Evolutionary conservation across 2,329 filamentous ascomycete genomes (phyloP), one percentile per base, ranked within the genome.

Genomic region (Pyrenochaeta sp.): DNA sequence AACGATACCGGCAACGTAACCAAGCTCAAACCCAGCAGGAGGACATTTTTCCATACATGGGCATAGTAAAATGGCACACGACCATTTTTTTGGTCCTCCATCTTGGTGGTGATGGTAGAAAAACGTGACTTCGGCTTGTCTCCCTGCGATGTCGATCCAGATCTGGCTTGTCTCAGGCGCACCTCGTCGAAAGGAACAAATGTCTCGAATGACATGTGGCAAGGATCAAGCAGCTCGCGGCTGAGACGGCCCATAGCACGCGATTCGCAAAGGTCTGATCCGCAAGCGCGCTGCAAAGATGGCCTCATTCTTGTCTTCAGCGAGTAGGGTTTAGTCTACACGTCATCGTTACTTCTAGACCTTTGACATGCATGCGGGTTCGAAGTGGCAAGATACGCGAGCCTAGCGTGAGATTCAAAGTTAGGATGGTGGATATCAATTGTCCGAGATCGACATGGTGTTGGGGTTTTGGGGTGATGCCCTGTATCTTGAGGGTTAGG

Each of bases 1-100:
- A 66, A 78, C 77, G 70, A 79, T 73, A 87, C 56, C 1, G 86
- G 86, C 2, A 88, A 77, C 51, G 81, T 75, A 2, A 79, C 34
- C 44, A 80, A 50, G 67, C 77, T 80, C 52, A 81, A 71, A 7
- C 75, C 32, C 66, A 86, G 73, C 15, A 87, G 78, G 19, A 78
- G 68, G 13, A 77, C 46, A 60, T 86, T 85, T 67, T 85, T 84
- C 51, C 80, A 69, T 36, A 78, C 62, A 67, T 86, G 84, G 24
- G 69, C 62, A 49, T 75, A 69, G 57, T 72, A 71, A 53, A 74
- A 68, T 10, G 69, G 69, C 50, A 56, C 50, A 28, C 51, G 54
- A 37, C 53, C 50, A 36, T 57, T 49, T 32, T 59, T 56, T 37
- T 32, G 50, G 30, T 54, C 51, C 24, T 56, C 60, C 62, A 66